Conservation (phyloP, 768 basidiomycete genomes). For the Rhodosporidiobolus odoratus region DNA sequence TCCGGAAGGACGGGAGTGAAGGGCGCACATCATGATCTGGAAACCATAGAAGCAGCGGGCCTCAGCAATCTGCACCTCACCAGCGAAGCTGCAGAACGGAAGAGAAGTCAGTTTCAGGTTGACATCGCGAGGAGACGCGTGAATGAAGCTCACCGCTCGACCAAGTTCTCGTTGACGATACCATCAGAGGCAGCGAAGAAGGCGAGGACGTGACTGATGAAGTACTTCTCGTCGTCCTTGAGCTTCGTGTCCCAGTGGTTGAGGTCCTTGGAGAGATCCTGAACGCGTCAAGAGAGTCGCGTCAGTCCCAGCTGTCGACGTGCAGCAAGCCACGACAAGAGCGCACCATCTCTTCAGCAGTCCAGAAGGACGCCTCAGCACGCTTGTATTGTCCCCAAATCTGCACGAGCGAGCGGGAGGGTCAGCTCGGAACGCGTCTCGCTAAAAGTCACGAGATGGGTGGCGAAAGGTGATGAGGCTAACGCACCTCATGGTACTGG, state of each 20-base stretch:
- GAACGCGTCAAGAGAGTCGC: conserved; percentile 1
- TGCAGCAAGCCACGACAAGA: conserved; percentile 46
- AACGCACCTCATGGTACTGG: conserved; percentile 74
- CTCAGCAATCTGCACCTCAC: conserved; percentile 55
- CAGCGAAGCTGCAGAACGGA: conserved; percentile 8
- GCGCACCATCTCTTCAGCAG: conserved; percentile 71
- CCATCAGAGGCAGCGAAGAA: conserved; percentile 95
- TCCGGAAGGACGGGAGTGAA: background rate
- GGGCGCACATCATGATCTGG: conserved; percentile 82
- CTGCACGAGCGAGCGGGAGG: conserved; percentile 47
- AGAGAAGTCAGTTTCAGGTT: background rate
- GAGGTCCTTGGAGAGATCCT: conserved; percentile 46
- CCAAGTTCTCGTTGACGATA: conserved; percentile 89
- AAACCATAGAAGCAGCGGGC: conserved; percentile 94
- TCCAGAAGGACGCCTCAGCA: conserved; percentile 91
- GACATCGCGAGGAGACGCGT: background rate
- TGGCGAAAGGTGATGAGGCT: too few species aligned
- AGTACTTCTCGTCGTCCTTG: conserved; percentile 55
- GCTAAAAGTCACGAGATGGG: background rate
- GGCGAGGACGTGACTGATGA: conserved; percentile 83
- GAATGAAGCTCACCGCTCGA: conserved; percentile 60
- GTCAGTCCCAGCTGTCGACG: conserved; percentile 50
- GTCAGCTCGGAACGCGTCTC: background rate
- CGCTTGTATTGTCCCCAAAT: conserved; percentile 97
- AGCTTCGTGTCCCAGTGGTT: conserved; percentile 48